Conservation (phyloP, 2,329 filamentous ascomycete genomes). For the Pseudodiploospora longispora region DNA sequence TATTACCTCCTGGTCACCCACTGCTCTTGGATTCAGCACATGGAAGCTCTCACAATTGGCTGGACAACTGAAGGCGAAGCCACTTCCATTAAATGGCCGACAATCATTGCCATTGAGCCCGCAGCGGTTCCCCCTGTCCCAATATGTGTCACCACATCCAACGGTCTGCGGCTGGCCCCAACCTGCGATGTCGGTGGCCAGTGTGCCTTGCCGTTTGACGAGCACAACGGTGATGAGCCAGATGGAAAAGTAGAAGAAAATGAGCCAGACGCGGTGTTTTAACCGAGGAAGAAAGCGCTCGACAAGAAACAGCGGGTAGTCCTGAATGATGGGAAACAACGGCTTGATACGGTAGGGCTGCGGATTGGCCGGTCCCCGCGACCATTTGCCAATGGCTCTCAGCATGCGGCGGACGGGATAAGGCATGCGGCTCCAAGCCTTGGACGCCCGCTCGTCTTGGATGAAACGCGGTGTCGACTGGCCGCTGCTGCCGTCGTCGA, state of each 20-base stretch:
- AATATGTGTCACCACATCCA: conserved; percentile 61
- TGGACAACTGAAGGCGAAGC: conserved; percentile 67
- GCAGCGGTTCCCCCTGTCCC: conserved; percentile 62
- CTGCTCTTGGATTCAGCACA: conserved; percentile 64
- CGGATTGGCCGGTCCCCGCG: conserved; percentile 47
- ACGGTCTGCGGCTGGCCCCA: conserved; percentile 60
- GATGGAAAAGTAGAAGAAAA: conserved; percentile 51
- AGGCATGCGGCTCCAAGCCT: conserved; percentile 51
- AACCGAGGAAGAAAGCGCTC: conserved; percentile 53
- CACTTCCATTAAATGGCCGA: conserved; percentile 62
- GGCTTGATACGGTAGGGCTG: conserved; percentile 43
- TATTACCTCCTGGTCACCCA: conserved; percentile 59
- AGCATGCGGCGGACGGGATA: conserved; percentile 42
- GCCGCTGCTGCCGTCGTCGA: conserved; percentile 31
- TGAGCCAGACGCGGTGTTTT: conserved; percentile 50
- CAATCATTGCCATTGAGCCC: conserved; percentile 68
- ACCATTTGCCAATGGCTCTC: conserved; percentile 39
- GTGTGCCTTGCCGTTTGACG: conserved; percentile 56
- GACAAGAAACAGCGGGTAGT: conserved; percentile 55
- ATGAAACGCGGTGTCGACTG: conserved; percentile 52
- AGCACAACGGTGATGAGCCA: conserved; percentile 66
- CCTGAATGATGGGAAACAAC: conserved; percentile 58
- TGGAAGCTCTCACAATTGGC: conserved; percentile 60
- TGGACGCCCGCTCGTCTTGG: conserved; percentile 41
- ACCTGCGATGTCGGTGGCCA: conserved; percentile 53